Percentiles rank a stretch among this genome's conserved stretches.
phyloP scores from a whole-genome alignment of 305 asterid genomes.

The Coffea humblotiana region DNA sequence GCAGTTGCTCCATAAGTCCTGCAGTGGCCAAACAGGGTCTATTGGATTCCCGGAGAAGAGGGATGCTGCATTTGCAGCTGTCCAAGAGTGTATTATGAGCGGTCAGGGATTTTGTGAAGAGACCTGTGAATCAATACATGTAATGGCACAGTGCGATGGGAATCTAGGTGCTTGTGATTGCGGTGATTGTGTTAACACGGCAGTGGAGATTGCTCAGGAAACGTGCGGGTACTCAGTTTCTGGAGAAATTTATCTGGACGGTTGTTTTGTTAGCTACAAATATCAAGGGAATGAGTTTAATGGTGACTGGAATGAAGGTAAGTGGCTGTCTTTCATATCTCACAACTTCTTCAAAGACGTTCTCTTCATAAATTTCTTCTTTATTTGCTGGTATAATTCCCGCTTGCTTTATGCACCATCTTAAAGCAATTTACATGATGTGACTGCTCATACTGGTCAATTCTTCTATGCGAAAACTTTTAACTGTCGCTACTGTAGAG shows the following conservation, averaged over 20 bases:
- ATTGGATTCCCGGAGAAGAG: slow-evolving; percentile 40
- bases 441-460: no score
- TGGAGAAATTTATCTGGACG: slow-evolving; percentile 60
- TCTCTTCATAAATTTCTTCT: not conserved
- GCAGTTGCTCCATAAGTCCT: slow-evolving; percentile 44
- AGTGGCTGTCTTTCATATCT: not conserved
- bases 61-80: slow-evolving; percentile 49
- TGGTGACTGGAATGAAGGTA: slow-evolving; percentile 36
- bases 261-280: slow-evolving; percentile 54
- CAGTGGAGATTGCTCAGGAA: slow-evolving; percentile 43
- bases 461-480: no score
- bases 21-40: slow-evolving; percentile 34
- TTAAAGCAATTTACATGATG: no score
- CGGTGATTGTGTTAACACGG: slow-evolving; percentile 49
- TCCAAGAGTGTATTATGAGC: slow-evolving; percentile 39
- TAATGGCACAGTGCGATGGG: slow-evolving; percentile 53
- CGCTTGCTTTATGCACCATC: not conserved
- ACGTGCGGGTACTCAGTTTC: slow-evolving; percentile 53
- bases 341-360: not conserved
- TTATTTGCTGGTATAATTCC: not conserved
- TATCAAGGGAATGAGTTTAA: slow-evolving; percentile 32
- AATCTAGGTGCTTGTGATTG: slow-evolving; percentile 54
- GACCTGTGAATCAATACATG: slow-evolving; percentile 37
- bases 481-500: no score
- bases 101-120: slow-evolving; percentile 53